These are phyloP conservation scores for Alternaria rosae DNA, from an alignment of 2,329 filamentous ascomycete species.

Conservation along the genomic window DNA sequence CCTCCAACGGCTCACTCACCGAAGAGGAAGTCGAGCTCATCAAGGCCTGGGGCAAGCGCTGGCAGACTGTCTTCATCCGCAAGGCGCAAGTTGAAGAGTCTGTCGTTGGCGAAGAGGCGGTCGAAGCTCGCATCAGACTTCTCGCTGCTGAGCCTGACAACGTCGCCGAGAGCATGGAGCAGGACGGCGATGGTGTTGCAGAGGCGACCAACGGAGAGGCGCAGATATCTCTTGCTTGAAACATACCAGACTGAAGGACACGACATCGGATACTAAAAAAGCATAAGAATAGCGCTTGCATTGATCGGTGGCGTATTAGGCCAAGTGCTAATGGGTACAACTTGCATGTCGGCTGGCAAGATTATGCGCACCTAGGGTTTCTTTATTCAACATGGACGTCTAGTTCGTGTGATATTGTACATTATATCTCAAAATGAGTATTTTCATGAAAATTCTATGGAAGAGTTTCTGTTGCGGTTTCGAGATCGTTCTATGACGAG, in stretches of 20 bases:
- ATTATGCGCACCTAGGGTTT: not conserved
- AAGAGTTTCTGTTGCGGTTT: not conserved
- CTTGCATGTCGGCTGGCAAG: not conserved
- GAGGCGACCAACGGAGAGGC: slow-evolving; percentile 38
- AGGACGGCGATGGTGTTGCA: slow-evolving; percentile 27
- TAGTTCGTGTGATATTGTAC: not conserved
- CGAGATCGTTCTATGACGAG: not conserved
- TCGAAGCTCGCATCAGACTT: slow-evolving; percentile 54
- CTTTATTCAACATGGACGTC: not conserved
- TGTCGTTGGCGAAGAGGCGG: slow-evolving; percentile 64
- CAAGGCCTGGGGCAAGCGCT: slow-evolving; percentile 81
- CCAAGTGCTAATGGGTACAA: not conserved
- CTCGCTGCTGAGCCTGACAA: slow-evolving; percentile 39
- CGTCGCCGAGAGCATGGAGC: slow-evolving; percentile 29
- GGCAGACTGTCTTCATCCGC: slow-evolving; percentile 84
- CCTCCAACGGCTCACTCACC: slow-evolving; percentile 56
- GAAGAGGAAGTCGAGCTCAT: slow-evolving; percentile 66
- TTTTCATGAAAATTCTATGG: not conserved
- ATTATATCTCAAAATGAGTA: not conserved
- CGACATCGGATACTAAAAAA: not conserved
- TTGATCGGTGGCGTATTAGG: not conserved
- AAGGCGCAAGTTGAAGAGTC: slow-evolving; percentile 87
- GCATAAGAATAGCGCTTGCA: slow-evolving; percentile 3
- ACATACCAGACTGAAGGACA: not conserved
- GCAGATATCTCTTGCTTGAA: slow-evolving; percentile 23